Base-by-base conservation (phyloP, 495 filamentous ascomycete genomes). In the Penicillium riverlandense region DNA sequence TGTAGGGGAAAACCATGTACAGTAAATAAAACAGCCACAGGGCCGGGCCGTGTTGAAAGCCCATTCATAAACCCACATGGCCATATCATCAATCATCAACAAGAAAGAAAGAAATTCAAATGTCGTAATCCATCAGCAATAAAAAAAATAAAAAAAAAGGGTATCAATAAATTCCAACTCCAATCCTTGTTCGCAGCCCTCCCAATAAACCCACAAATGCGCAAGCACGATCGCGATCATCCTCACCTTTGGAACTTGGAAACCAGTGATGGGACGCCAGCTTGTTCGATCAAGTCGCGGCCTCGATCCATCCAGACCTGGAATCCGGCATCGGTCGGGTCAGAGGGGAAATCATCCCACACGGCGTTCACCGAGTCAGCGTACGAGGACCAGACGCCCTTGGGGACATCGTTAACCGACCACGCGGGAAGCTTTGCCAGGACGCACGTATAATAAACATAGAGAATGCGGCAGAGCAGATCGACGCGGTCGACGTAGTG, bases 371-470 rank as follows among this genome's bases (percentile, higher is more conserved):
- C 64, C 2, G 66, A 58, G 50, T 75, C 70, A 8, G 70, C 65
- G 34, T 74, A 75, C 2, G 62, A 60, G 6, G 66, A 71, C 61
- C 67, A 69, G 10, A 60, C 58, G 22, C 68, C 69, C 52, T 71
- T 71, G 30, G 67, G 65, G 5, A 63, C 58, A 37, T 70, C 63
- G 15, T 55, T 41, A 6, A 54, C 54, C 7, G 59, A 66, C 66
- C 70, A 71, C 0, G 71, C 66, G 0, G 65, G 65, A n/a, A 74
- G 54, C 51, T 74, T 75, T 5, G 68, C 70, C 39, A 67, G 44
- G 14, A 72, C 69, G 46, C 64, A 70, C 29, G 69, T 74, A 41
- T 74, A 75, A 45, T 73, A 75, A 13, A 72, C 69, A 50, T 75
- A 74, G 8, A 75, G 62, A 37, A 74, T 71, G 16, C 66, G 57